Evolutionary conservation across 2,329 filamentous ascomycete species (phyloP).

Genomic region (Cercospora janseana): DNA sequence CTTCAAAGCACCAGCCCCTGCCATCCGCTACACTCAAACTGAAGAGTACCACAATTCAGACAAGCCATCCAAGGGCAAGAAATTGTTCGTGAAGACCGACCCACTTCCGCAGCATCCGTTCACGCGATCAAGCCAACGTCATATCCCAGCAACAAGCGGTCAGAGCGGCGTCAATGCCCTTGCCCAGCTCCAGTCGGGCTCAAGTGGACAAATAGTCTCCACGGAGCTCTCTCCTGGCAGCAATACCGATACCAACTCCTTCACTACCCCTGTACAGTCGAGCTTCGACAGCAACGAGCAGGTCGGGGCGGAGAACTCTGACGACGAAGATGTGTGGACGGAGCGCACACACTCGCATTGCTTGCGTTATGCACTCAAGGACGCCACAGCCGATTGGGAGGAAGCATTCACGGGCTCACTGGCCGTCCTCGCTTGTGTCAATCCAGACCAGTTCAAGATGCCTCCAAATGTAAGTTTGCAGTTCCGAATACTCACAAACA

Average conservation of each 20-base stretch:
- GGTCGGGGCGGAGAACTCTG: neutral
- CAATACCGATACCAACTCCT: neutral
- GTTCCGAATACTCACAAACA: neutral
- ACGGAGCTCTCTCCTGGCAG: no score
- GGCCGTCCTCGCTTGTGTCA: slow-evolving; percentile 25
- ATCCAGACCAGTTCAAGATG: slow-evolving; percentile 32
- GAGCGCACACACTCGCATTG: slow-evolving; percentile 17
- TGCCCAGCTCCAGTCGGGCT: no score
- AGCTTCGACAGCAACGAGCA: neutral
- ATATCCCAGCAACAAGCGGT: no score
- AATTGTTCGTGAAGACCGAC: slow-evolving; percentile 11
- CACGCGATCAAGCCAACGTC: neutral
- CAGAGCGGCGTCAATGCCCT: no score
- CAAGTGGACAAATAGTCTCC: no score
- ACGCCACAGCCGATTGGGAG: slow-evolving; percentile 22
- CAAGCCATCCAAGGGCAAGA: neutral
- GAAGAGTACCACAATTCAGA: slow-evolving; percentile 20
- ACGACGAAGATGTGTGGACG: slow-evolving; percentile 18
- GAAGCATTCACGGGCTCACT: slow-evolving; percentile 27
- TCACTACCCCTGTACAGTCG: slow-evolving; percentile 2
- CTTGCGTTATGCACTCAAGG: slow-evolving; percentile 25
- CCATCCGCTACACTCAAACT: slow-evolving; percentile 19
- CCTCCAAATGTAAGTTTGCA: slow-evolving; percentile 27
- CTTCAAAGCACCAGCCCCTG: slow-evolving; percentile 1
- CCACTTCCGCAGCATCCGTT: slow-evolving; percentile 18